phyloP scores from a whole-genome alignment of 2,329 filamentous ascomycete genomes.

The Colletotrichum zoysiae region DNA sequence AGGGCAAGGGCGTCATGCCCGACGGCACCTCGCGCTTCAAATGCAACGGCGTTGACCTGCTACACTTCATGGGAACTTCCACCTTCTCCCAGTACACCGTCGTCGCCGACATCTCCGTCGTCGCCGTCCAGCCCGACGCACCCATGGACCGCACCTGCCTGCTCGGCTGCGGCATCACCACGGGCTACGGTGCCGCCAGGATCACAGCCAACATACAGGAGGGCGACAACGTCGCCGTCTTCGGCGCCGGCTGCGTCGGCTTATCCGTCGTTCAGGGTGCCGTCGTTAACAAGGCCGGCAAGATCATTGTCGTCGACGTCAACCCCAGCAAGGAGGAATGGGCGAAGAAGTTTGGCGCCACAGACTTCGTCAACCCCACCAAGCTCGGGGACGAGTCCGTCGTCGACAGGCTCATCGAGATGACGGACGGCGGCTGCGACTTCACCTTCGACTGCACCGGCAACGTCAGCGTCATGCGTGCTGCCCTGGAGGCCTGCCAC shows the following conservation, averaged over 20 bases:
- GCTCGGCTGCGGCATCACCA: conserved; percentile 98
- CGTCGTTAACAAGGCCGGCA: conserved; percentile 82
- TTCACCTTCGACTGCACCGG: conserved; percentile 99
- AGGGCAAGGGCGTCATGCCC: conserved; percentile 96
- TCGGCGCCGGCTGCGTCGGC: conserved; percentile 96
- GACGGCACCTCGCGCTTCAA: conserved; percentile 96
- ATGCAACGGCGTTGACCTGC: conserved; percentile 92
- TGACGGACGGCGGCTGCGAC: conserved; percentile 98
- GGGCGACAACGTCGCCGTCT: conserved; percentile 90
- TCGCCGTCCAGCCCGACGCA: conserved; percentile 89
- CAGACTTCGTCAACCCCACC: conserved; percentile 94
- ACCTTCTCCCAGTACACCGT: conserved; percentile 99
- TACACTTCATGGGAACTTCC: conserved; percentile 99
- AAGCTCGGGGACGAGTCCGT: conserved; percentile 84
- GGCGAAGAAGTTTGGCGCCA: conserved; percentile 94
- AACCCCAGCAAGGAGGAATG: conserved; percentile 94
- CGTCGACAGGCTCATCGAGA: conserved; percentile 92
- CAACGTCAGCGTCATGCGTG: conserved; percentile 95
- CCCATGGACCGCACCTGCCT: conserved; percentile 97
- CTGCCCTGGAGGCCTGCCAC: conserved; percentile 96
- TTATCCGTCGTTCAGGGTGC: conserved; percentile 95
- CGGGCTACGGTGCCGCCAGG: conserved; percentile 94
- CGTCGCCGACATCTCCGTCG: conserved; percentile 97
- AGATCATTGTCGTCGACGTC: conserved; percentile 80
- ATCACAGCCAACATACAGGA: conserved; percentile 94